phyloP scores from a whole-genome alignment of 2,329 filamentous ascomycete genomes.

The Cladorrhinum sp. region DNA sequence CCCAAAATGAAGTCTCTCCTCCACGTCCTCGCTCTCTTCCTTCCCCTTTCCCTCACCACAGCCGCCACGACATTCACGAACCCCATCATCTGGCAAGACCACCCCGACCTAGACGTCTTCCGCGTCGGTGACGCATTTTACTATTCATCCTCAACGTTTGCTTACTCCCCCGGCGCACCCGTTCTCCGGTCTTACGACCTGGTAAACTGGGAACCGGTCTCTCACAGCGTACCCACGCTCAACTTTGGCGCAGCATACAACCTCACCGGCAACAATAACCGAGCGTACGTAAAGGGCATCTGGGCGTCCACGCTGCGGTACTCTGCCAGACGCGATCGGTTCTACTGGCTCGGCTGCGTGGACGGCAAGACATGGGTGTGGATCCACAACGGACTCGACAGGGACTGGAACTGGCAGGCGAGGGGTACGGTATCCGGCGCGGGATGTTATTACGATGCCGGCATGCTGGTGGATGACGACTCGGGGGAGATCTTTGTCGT shows the following conservation, averaged over 20 bases:
- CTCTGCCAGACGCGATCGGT: slow-evolving; percentile 45
- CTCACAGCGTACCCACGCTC: slow-evolving; percentile 44
- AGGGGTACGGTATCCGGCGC: slow-evolving; percentile 4
- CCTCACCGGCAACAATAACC: slow-evolving; percentile 38
- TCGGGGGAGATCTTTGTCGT: slow-evolving; percentile 57
- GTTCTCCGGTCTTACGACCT: slow-evolving; percentile 55
- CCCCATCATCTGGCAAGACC: slow-evolving; percentile 54
- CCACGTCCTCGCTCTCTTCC: background rate
- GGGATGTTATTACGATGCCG: slow-evolving; percentile 55
- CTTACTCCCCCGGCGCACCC: slow-evolving; percentile 55
- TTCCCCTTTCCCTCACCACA: background rate
- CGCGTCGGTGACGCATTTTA: slow-evolving; percentile 47
- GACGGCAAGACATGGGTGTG: slow-evolving; percentile 52
- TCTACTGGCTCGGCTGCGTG: slow-evolving; percentile 58
- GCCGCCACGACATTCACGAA: slow-evolving; percentile 38
- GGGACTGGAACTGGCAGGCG: slow-evolving; percentile 30
- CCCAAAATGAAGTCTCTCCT: background rate
- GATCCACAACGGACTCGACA: slow-evolving; percentile 44
- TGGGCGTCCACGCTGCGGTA: slow-evolving; percentile 56
- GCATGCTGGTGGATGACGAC: slow-evolving; percentile 56
- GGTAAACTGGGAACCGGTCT: slow-evolving; percentile 47
- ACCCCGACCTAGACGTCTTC: slow-evolving; percentile 54
- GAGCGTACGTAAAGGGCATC: slow-evolving; percentile 51
- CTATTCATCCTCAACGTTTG: slow-evolving; percentile 56
- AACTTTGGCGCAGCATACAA: slow-evolving; percentile 49